Percentiles rank a stretch among this genome's conserved stretches.
Evolutionary conservation across 2,329 filamentous ascomycete genomes (phyloP).

Genomic region (Hymenoscyphus infarciens): DNA sequence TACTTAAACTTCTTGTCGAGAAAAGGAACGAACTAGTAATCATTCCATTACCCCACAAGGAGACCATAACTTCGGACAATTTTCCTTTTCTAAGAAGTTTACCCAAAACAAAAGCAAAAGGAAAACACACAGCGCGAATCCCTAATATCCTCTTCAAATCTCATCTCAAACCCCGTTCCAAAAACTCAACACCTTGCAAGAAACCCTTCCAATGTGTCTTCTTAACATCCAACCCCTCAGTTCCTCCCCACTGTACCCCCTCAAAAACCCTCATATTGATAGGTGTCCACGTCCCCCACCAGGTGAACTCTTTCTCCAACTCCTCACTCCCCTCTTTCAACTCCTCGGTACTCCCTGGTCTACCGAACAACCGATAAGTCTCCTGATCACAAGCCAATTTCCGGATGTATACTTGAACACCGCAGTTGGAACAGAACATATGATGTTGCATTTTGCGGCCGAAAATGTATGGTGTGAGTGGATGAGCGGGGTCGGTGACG

Average conservation of each 20-base stretch:
- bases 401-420: conserved; percentile 2
- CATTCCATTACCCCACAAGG: too few relatives aligned
- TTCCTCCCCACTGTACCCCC: conserved; percentile 3
- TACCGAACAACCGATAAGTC: background rate
- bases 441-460: conserved; percentile 6
- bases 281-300: background rate
- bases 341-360: background rate
- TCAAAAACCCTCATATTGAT: conserved; percentile 13
- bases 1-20: too few relatives aligned
- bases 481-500: background rate
- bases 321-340: conserved; percentile 1
- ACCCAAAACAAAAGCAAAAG: too few relatives aligned
- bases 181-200: background rate
- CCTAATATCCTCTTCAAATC: background rate
- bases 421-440: conserved; percentile 10
- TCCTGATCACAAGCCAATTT: conserved; percentile 1
- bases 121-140: too few relatives aligned
- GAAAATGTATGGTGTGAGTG: conserved; percentile 7
- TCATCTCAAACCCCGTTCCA: background rate
- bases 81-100: too few relatives aligned
- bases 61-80: too few relatives aligned
- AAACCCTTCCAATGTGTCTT: conserved; percentile 9
- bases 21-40: too few relatives aligned
- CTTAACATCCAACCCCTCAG: conserved; percentile 3
- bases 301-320: background rate